These are phyloP conservation scores for Cystobasidium sp. DNA, from an alignment of 1,284 basidiomycete genomes.

Conservation along the genomic window DNA sequence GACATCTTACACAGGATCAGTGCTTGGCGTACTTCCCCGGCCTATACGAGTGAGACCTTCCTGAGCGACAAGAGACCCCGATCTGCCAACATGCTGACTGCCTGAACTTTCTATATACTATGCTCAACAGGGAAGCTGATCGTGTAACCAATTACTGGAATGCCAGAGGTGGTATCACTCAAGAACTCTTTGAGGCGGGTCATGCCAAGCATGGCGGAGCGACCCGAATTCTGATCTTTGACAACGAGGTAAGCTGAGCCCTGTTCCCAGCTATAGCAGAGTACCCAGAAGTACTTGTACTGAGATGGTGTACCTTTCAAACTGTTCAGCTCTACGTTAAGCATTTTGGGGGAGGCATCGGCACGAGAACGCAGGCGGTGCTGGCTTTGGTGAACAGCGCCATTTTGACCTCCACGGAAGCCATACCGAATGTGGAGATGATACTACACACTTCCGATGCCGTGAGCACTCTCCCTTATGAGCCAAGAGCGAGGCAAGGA, in stretches of 20 bases:
- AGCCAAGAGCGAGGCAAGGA: too few relatives aligned
- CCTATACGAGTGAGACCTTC: conserved; percentile 50
- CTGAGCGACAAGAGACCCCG: background rate
- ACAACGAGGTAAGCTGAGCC: conserved; percentile 53
- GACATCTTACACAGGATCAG: conserved; percentile 51
- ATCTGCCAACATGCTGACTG: background rate
- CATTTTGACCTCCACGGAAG: conserved; percentile 53
- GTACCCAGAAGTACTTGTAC: too few relatives aligned
- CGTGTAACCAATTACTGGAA: conserved; percentile 52
- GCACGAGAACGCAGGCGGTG: conserved; percentile 51
- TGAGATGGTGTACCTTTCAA: too few relatives aligned
- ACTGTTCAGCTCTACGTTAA: conserved; percentile 55
- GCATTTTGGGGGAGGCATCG: conserved; percentile 52
- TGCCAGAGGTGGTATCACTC: conserved; percentile 53
- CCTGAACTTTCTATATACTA: background rate
- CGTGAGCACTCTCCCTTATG: background rate
- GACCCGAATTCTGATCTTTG: conserved; percentile 55
- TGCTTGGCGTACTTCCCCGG: conserved; percentile 54
- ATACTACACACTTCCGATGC: conserved; percentile 48
- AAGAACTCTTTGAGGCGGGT: conserved; percentile 54
- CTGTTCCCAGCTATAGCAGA: background rate
- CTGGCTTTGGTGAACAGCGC: conserved; percentile 54
- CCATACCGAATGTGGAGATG: conserved; percentile 57
- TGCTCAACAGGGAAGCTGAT: conserved; percentile 54
- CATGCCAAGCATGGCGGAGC: conserved; percentile 50